Evolutionary conservation across 352 stramenopile genomes (phyloP).

Genomic region (Globisporangium parvum): DNA sequence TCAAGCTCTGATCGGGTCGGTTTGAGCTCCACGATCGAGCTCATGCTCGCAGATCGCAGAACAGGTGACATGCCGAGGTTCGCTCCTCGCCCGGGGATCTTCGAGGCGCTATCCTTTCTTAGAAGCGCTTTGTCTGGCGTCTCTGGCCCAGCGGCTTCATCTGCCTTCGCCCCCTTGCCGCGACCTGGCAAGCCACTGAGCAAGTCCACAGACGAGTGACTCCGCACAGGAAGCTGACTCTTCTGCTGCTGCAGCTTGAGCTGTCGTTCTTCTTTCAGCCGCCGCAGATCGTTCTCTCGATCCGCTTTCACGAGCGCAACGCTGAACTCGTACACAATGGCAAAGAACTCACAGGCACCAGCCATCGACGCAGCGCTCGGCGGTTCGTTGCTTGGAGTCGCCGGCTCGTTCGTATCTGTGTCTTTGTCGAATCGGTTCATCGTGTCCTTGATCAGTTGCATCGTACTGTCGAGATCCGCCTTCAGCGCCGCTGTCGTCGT

Average conservation of each 20-base stretch:
- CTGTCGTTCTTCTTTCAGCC: constrained; percentile 56
- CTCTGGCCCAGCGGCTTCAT: constrained; percentile 22
- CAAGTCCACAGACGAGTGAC: constrained; percentile 21
- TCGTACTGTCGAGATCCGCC: constrained; percentile 37
- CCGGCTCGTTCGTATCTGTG: constrained; percentile 18
- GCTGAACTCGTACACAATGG: constrained; percentile 73
- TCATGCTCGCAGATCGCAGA: constrained; percentile 22
- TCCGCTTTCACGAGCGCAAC: constrained; percentile 68
- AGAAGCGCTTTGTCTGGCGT: constrained; percentile 12
- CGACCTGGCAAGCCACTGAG: constrained; percentile 13
- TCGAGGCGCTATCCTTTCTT: constrained; percentile 15
- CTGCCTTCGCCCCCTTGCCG: constrained; percentile 1
- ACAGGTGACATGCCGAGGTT: constrained; percentile 18
- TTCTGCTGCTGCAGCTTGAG: constrained; percentile 51
- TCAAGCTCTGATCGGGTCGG: constrained; percentile 6
- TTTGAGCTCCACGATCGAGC: constrained; percentile 23
- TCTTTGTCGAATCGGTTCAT: constrained; percentile 63
- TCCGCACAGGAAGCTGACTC: constrained; percentile 27
- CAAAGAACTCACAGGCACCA: constrained; percentile 60
- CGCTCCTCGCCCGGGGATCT: constrained; percentile 1
- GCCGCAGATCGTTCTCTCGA: constrained; percentile 69
- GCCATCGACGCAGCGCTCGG: constrained; percentile 25
- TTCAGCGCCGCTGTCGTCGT: constrained; percentile 30
- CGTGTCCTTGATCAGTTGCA: constrained; percentile 43
- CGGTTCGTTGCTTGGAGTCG: constrained; percentile 4